Percentiles rank a stretch among this genome's conserved stretches.
Evolutionary conservation across 148 eudicot species (phyloP).

Genomic region (Pharnaceum exiguum): DNA sequence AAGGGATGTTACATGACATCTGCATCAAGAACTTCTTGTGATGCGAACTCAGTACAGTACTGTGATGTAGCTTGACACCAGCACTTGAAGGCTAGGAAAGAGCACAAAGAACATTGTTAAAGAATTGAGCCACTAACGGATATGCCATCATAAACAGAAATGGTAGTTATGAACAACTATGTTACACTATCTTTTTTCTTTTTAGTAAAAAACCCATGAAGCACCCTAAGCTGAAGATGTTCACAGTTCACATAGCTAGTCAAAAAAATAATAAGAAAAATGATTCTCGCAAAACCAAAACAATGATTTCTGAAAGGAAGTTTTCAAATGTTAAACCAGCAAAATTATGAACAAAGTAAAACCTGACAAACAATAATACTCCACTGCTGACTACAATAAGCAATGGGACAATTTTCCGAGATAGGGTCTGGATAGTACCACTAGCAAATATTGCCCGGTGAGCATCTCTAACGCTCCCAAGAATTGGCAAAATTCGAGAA

Average conservation of each 20-base stretch:
- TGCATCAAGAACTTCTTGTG: conserved; percentile 63
- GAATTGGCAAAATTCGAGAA: conserved; percentile 79
- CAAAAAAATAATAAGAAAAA: too few relatives aligned
- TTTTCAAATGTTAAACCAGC: too few relatives aligned
- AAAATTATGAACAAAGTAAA: background rate
- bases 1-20: conserved; percentile 75
- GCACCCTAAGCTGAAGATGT: too few relatives aligned
- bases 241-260: too few relatives aligned
- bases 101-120: too few relatives aligned
- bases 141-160: too few relatives aligned
- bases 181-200: too few relatives aligned
- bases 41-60: conserved; percentile 57
- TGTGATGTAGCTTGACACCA: conserved; percentile 98
- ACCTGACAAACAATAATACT: background rate
- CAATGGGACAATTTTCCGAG: background rate
- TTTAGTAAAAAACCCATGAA: too few relatives aligned
- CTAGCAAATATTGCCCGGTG: conserved; percentile 84
- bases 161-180: too few relatives aligned
- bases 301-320: too few relatives aligned
- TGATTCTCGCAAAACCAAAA: too few relatives aligned
- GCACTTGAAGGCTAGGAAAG: conserved; percentile 79
- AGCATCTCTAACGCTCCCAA: conserved; percentile 82
- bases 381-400: background rate
- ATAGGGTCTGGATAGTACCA: conserved; percentile 40
- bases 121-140: too few relatives aligned